Evolutionary conservation across 2,329 filamentous ascomycete genomes (phyloP).

Genomic region (Dactylonectria macrodidyma): DNA sequence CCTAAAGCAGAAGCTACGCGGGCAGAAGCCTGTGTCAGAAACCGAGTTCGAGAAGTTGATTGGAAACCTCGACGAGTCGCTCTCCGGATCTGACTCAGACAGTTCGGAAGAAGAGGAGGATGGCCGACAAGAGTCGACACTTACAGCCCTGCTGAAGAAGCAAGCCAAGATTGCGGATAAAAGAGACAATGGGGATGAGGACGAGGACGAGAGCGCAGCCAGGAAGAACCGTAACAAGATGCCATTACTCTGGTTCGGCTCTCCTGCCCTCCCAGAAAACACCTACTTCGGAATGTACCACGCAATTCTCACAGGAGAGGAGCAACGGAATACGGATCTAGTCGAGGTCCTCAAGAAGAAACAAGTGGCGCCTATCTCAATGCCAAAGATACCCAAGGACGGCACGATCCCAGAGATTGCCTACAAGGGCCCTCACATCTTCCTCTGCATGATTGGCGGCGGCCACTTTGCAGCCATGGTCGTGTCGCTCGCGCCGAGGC

Average conservation of each 20-base stretch:
- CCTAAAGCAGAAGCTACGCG: conserved; percentile 89
- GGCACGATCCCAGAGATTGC: conserved; percentile 68
- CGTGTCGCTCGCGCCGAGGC: conserved; percentile 86
- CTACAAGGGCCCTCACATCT: conserved; percentile 86
- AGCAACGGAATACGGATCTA: conserved; percentile 74
- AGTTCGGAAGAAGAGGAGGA: conserved; percentile 78
- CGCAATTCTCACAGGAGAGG: conserved; percentile 81
- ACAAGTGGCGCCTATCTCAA: conserved; percentile 77
- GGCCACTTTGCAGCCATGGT: conserved; percentile 98
- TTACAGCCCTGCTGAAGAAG: conserved; percentile 84
- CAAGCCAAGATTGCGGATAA: conserved; percentile 81
- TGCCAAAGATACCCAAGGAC: conserved; percentile 69
- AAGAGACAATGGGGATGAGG: conserved; percentile 61
- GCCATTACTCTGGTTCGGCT: conserved; percentile 89
- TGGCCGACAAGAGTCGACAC: conserved; percentile 74
- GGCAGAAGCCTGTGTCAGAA: conserved; percentile 80
- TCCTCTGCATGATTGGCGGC: conserved; percentile 98
- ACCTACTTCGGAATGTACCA: conserved; percentile 89
- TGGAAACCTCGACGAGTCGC: conserved; percentile 88
- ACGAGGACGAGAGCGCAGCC: conserved; percentile 57
- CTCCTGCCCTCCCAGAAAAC: conserved; percentile 80
- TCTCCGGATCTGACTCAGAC: conserved; percentile 87
- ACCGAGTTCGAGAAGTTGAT: conserved; percentile 89
- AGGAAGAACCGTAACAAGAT: conserved; percentile 74
- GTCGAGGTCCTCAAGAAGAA: conserved; percentile 81